A percentile compares a stretch with the other conserved stretches of the same genome.
Conservation (phyloP, 768 basidiomycete genomes). For the Tylopilus plumbeoviolaceoides region DNA sequence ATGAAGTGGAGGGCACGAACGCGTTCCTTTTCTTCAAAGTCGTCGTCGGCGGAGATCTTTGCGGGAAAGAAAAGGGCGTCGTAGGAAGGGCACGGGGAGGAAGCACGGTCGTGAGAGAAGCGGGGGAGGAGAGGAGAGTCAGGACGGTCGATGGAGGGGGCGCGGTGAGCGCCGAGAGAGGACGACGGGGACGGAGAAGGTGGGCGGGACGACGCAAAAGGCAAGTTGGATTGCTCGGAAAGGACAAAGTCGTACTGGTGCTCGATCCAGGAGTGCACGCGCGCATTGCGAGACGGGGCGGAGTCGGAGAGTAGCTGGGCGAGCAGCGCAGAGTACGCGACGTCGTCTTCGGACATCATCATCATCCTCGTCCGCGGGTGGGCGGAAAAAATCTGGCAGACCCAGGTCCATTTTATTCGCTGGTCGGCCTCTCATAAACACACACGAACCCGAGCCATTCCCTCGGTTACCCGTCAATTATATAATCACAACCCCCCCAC, state of each 20-base stretch:
- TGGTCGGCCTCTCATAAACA: neutral
- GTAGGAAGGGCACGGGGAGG: slow-evolving; percentile 29
- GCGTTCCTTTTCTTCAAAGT: slow-evolving; percentile 30
- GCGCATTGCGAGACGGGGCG: slow-evolving; percentile 22
- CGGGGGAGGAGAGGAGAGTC: slow-evolving; percentile 31
- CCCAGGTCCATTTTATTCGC: slow-evolving; percentile 20
- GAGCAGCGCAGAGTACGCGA: slow-evolving; percentile 27
- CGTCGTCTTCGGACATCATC: slow-evolving; percentile 31
- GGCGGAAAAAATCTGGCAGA: neutral
- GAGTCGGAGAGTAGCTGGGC: slow-evolving; percentile 26
- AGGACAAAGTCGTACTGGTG: slow-evolving; percentile 35
- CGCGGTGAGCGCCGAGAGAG: slow-evolving; percentile 29
- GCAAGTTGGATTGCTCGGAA: slow-evolving; percentile 18
- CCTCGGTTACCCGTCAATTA: slow-evolving; percentile 10
- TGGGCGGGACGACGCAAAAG: slow-evolving; percentile 6
- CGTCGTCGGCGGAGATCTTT: slow-evolving; percentile 4
- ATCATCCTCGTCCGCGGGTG: slow-evolving; percentile 1
- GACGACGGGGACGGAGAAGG: slow-evolving; percentile 31
- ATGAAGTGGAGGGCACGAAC: slow-evolving; percentile 34
- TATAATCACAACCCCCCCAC: neutral
- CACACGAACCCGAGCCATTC: slow-evolving; percentile 14
- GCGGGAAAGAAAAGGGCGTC: slow-evolving; percentile 34
- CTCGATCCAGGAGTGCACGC: slow-evolving; percentile 33
- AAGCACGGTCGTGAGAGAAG: slow-evolving; percentile 18
- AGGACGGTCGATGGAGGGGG: slow-evolving; percentile 20